phyloP scores from a whole-genome alignment of 352 stramenopile genomes.

The Saprolegnia diclina region DNA sequence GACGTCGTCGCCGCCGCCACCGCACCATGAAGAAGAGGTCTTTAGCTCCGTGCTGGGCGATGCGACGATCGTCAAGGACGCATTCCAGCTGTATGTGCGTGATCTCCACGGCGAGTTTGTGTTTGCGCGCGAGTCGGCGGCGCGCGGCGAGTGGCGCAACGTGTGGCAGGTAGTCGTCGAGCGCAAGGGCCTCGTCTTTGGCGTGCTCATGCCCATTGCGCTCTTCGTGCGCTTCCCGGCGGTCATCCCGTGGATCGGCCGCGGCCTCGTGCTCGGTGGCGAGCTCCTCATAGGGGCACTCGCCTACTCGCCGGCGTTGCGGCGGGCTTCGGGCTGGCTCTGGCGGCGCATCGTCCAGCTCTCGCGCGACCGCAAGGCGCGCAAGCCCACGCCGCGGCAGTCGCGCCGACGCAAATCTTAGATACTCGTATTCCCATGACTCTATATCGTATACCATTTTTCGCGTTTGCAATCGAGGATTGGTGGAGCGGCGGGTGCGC shows the following conservation, averaged over 20 bases:
- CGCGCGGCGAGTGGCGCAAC: slow-evolving; percentile 16
- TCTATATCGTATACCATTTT: no score
- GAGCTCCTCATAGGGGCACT: slow-evolving; percentile 17
- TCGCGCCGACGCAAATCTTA: background rate
- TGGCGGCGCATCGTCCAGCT: slow-evolving; percentile 27
- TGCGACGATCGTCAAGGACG: slow-evolving; percentile 25
- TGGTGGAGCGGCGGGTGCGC: no score
- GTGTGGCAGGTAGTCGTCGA: slow-evolving; percentile 21
- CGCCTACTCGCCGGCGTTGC: slow-evolving; percentile 9
- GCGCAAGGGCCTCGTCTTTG: slow-evolving; percentile 26
- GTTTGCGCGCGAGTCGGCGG: slow-evolving; percentile 19
- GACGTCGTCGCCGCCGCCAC: background rate
- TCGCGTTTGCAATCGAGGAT: no score
- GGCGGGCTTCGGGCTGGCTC: background rate
- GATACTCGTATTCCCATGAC: no score
- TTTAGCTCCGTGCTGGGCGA: slow-evolving; percentile 27
- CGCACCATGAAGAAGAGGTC: slow-evolving; percentile 27
- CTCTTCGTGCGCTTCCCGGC: slow-evolving; percentile 28
- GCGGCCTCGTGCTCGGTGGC: background rate
- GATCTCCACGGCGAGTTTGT: slow-evolving; percentile 26
- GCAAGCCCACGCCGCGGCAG: background rate
- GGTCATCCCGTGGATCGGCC: slow-evolving; percentile 18
- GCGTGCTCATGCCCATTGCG: slow-evolving; percentile 23
- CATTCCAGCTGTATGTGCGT: slow-evolving; percentile 4
- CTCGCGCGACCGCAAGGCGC: slow-evolving; percentile 19